These are phyloP conservation scores for Bipolaris sorokiniana DNA, from an alignment of 2,329 filamentous ascomycete genomes.

Conservation along the genomic window DNA sequence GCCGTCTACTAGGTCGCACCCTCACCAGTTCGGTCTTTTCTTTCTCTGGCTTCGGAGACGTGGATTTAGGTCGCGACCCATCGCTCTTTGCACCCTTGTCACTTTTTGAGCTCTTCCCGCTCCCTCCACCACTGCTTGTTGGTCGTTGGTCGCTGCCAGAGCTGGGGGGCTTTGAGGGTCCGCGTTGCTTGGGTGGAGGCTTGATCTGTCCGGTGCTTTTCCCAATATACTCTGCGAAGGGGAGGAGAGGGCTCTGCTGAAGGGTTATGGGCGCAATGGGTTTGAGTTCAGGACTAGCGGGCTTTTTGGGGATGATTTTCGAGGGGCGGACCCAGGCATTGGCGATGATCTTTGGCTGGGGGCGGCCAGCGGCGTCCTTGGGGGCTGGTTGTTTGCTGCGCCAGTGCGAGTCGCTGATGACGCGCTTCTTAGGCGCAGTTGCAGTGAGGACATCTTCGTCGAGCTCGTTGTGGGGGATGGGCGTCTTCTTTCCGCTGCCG, in stretches of 20 bases:
- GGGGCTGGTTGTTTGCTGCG: constrained; percentile 58
- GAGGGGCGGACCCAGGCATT: constrained; percentile 50
- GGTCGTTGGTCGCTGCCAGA: constrained; percentile 42
- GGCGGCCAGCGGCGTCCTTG: constrained; percentile 37
- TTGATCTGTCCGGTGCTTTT: constrained; percentile 38
- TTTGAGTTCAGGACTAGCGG: constrained; percentile 16
- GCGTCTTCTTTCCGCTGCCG: constrained; percentile 40
- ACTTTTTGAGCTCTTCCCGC: constrained; percentile 38
- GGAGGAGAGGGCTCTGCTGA: constrained; percentile 23
- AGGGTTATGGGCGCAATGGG: constrained; percentile 17
- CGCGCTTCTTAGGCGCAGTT: constrained; percentile 83
- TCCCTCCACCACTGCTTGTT: constrained; percentile 43
- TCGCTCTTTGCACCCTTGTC: constrained; percentile 31
- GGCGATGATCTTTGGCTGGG: constrained; percentile 44
- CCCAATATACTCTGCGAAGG: constrained; percentile 35
- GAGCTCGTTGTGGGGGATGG: constrained; percentile 46
- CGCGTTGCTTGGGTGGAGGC: constrained; percentile 29
- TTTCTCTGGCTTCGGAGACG: constrained; percentile 30
- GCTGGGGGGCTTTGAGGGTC: constrained; percentile 40
- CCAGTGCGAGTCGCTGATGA: constrained; percentile 94
- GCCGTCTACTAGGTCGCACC: constrained; percentile 37
- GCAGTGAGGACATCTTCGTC: constrained; percentile 56
- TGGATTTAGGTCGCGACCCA: constrained; percentile 22
- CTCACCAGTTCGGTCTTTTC: constrained; percentile 35
- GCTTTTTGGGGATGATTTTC: constrained; percentile 31